Evolutionary conservation across 2,329 filamentous ascomycete genomes (phyloP), one percentile per base, ranked within the genome.

Genomic region (Arthrinium phaeospermum): DNA sequence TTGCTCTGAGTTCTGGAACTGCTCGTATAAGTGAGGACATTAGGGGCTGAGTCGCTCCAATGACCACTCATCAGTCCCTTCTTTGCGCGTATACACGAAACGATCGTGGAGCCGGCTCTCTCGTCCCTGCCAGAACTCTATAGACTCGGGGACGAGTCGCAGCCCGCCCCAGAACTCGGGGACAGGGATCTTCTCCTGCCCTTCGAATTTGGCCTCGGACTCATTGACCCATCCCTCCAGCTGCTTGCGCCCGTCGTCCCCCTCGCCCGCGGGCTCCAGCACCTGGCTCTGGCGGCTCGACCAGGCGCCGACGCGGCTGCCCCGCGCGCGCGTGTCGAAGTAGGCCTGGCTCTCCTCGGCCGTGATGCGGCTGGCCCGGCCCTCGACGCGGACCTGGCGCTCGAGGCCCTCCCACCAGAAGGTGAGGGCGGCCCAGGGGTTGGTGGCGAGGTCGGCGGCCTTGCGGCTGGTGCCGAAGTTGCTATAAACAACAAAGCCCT

Each of bases 71-170:
- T 83, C 83, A 76, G 80, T 81, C 16, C 78, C 79, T 61, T 85
- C 85, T 69, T 89, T 87, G 80, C 89, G 91, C 71, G 91, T 90
- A 83, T 98, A 98, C 74, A 91, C 89, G 81, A 99, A 98, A 34
- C 96, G 92, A 86, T 99, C 96, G 84, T 99, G 96, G 82, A 99
- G 84, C 73, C 96, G 88, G 83, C 92, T 98, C 80, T 94, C 89
- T 78, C 96, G 89, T 3, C 96, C 96, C 86, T 98, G 95, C 91
- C 96, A 99, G 81, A 99, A 99, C 87, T 99, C 96, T 68, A 99
- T 88, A 77, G 91, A 90, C 79, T 95, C 93, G 0, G 96, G 96
- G 75, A 95, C 88, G 73, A 99, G 89, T 77, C 96, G 91, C 81
- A 98, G 81, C 0, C 96, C 96, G 44, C 96, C 96, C 96, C 96